Conservation (phyloP, 345 rosid genomes). For the Rhodomyrtus tomentosa region DNA sequence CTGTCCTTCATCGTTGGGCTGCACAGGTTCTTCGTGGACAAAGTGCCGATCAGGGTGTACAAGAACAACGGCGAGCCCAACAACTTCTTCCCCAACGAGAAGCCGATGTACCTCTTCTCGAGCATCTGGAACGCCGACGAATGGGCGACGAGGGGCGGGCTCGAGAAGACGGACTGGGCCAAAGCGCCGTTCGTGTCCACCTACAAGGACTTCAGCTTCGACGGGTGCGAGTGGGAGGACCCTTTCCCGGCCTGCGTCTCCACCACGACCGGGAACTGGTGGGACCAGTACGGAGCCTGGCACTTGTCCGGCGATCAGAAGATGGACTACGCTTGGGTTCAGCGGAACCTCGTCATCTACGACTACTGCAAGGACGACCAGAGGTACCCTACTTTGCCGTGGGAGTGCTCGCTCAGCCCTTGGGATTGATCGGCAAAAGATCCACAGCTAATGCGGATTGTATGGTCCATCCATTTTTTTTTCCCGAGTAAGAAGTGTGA, state of each 20-base stretch:
- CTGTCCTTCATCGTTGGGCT: neutral
- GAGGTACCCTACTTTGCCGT: slow-evolving; percentile 48
- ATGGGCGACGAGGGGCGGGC: slow-evolving; percentile 95
- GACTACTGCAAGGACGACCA: slow-evolving; percentile 72
- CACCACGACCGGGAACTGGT: slow-evolving; percentile 81
- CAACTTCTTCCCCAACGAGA: slow-evolving; percentile 83
- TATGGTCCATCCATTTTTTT: neutral
- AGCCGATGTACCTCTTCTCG: slow-evolving; percentile 94
- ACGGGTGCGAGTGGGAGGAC: slow-evolving; percentile 88
- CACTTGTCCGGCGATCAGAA: slow-evolving; percentile 67
- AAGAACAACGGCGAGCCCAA: slow-evolving; percentile 79
- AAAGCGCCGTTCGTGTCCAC: slow-evolving; percentile 83
- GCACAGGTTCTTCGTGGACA: slow-evolving; percentile 67
- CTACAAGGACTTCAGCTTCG: slow-evolving; percentile 75
- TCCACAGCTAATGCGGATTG: neutral
- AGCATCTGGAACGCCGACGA: slow-evolving; percentile 98
- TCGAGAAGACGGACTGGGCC: slow-evolving; percentile 91
- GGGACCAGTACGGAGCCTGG: slow-evolving; percentile 94
- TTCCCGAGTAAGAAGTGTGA: neutral
- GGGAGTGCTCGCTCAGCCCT: slow-evolving; percentile 79
- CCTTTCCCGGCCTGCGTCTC: slow-evolving; percentile 86
- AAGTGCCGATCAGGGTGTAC: slow-evolving; percentile 64
- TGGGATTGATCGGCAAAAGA: slow-evolving; percentile 37
- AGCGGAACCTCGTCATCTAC: slow-evolving; percentile 80
- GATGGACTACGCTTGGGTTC: slow-evolving; percentile 81